Conservation (phyloP, 2,329 filamentous ascomycete genomes). For the Metarhizium album region DNA sequence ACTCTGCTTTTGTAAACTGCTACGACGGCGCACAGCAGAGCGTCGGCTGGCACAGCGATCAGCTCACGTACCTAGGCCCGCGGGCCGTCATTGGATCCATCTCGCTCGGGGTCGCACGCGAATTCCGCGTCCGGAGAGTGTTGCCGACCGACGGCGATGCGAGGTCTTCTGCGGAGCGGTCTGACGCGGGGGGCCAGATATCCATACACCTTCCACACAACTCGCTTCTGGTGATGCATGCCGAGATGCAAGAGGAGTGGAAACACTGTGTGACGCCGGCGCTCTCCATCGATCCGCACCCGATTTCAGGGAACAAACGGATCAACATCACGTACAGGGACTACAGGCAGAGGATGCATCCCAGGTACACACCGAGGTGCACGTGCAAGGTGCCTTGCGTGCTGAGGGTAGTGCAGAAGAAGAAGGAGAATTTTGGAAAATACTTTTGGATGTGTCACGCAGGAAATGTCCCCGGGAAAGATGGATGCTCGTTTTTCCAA, state of each 20-base stretch:
- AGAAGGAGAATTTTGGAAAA: constrained; percentile 61
- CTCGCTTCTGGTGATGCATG: constrained; percentile 88
- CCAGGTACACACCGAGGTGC: constrained; percentile 67
- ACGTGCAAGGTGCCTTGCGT: constrained; percentile 58
- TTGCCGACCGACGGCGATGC: constrained; percentile 44
- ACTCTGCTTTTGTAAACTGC: constrained; percentile 90
- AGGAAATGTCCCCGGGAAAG: constrained; percentile 56
- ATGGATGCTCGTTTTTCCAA: constrained; percentile 66
- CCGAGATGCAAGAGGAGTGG: constrained; percentile 96
- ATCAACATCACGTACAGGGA: constrained; percentile 93
- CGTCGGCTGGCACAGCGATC: constrained; percentile 88
- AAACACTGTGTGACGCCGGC: constrained; percentile 79
- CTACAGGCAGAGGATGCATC: constrained; percentile 69
- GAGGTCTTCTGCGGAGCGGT: constrained; percentile 28
- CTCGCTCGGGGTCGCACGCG: constrained; percentile 81
- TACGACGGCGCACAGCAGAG: constrained; percentile 73
- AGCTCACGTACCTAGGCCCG: constrained; percentile 86
- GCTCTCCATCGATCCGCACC: constrained; percentile 71
- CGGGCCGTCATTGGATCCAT: constrained; percentile 81
- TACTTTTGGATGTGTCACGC: constrained; percentile 96
- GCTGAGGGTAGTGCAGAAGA: constrained; percentile 69
- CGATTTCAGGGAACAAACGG: constrained; percentile 64
- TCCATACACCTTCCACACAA: constrained; percentile 92
- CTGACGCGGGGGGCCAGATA: constrained; percentile 72
- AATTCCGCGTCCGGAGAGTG: constrained; percentile 78